Conservation (phyloP, 2,329 filamentous ascomycete genomes). For the Ceratocystis variospora region DNA sequence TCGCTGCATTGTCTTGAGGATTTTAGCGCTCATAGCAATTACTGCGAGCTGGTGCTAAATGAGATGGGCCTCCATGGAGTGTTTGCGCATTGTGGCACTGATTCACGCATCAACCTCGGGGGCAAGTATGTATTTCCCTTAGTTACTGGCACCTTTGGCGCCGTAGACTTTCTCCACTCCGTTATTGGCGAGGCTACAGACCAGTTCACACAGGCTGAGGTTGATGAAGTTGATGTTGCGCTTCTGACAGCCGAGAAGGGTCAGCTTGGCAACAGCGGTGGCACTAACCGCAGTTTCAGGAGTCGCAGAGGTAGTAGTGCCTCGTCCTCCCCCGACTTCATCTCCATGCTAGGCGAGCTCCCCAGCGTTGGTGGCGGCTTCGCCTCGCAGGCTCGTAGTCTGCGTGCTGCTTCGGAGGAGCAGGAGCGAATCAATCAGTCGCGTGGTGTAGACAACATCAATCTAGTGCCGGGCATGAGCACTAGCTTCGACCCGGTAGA, state of each 20-base stretch:
- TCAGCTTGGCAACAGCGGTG: conserved; percentile 25
- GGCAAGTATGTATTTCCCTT: conserved; percentile 54
- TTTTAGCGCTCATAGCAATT: conserved; percentile 71
- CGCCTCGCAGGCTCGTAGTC: conserved; percentile 48
- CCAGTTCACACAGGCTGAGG: conserved; percentile 72
- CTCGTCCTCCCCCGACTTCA: conserved; percentile 43
- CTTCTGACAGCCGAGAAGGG: conserved; percentile 52
- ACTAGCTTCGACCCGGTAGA: conserved; percentile 64
- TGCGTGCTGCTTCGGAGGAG: conserved; percentile 47
- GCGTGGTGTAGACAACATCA: conserved; percentile 31
- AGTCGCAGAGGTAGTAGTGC: conserved; percentile 27
- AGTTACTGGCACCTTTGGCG: conserved; percentile 64
- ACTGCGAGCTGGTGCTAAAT: conserved; percentile 61
- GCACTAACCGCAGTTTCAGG: conserved; percentile 24
- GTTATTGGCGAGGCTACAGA: conserved; percentile 62
- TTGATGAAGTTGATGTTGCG: conserved; percentile 65
- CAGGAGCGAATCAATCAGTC: conserved; percentile 41
- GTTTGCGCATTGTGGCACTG: conserved; percentile 59
- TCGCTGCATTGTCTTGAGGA: conserved; percentile 66
- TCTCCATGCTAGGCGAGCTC: conserved; percentile 59
- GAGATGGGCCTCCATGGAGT: conserved; percentile 56
- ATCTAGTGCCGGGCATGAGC: conserved; percentile 60
- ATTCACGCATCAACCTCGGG: conserved; percentile 50
- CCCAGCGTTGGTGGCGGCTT: conserved; percentile 55
- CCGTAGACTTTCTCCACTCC: conserved; percentile 72